phyloP scores from a whole-genome alignment of 1,284 basidiomycete genomes.

The Ceratobasidium sp. region DNA sequence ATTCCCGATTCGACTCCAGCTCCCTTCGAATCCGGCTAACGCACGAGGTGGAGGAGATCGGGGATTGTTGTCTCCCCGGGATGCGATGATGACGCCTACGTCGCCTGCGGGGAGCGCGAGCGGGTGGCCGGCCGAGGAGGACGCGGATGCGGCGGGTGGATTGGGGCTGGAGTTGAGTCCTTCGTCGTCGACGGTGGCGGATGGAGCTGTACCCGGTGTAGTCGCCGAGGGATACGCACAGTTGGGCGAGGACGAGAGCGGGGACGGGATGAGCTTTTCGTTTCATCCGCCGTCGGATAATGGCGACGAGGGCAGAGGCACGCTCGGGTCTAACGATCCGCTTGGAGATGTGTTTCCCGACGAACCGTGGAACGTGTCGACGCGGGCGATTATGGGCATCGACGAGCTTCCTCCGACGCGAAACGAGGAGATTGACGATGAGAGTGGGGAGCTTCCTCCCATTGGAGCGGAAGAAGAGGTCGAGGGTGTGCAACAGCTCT shows the following conservation, averaged over 20 bases:
- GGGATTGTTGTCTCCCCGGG: conserved; percentile 10
- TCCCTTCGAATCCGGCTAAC: conserved; percentile 35
- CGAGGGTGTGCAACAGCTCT: not conserved
- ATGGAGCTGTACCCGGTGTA: conserved; percentile 14
- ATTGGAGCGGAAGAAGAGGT: conserved; percentile 4
- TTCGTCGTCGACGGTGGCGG: conserved; percentile 34
- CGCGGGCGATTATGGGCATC: conserved; percentile 11
- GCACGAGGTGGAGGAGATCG: not conserved
- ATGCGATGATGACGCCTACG: conserved; percentile 14
- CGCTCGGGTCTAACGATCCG: conserved; percentile 28
- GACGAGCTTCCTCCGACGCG: conserved; percentile 16
- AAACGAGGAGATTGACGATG: conserved; percentile 36
- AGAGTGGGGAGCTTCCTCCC: conserved; percentile 24
- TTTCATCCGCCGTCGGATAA: conserved; percentile 6
- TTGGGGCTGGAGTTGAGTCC: conserved; percentile 22
- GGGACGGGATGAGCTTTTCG: conserved; percentile 11
- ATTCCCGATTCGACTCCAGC: conserved; percentile 29
- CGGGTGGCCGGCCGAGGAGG: conserved; percentile 15
- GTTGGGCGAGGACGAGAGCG: conserved; percentile 14
- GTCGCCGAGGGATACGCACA: conserved; percentile 34
- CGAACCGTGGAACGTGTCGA: conserved; percentile 31
- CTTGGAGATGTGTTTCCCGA: conserved; percentile 49
- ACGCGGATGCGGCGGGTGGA: not conserved
- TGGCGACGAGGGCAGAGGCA: conserved; percentile 1
- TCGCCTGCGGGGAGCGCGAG: conserved; percentile 13